Conservation (phyloP, 768 basidiomycete species). For the Boletus rubescentipes region DNA sequence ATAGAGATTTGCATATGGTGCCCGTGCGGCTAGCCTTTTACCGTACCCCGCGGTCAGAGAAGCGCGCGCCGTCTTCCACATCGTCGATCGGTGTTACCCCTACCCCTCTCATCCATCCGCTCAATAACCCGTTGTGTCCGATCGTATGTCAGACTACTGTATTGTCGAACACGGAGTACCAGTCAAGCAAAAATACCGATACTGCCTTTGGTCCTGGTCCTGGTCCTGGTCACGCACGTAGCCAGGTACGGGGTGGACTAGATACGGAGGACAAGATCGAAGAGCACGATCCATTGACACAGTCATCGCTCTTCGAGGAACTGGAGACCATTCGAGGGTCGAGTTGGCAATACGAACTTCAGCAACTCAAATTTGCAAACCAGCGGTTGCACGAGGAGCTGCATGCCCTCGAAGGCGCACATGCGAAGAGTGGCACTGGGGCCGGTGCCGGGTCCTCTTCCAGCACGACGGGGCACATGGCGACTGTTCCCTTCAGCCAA, state of each 20-base stretch:
- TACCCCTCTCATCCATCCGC: constrained; percentile 15
- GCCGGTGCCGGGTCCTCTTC: not conserved
- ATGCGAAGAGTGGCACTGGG: not conserved
- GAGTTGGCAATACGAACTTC: constrained; percentile 93
- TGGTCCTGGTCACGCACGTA: not conserved
- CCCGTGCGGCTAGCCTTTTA: constrained; percentile 39
- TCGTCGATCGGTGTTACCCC: not conserved
- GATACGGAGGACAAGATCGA: constrained; percentile 1
- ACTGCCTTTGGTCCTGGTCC: not conserved
- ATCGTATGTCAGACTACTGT: constrained; percentile 32
- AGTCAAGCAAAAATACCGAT: not conserved
- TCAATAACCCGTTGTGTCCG: constrained; percentile 22
- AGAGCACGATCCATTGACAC: constrained; percentile 2
- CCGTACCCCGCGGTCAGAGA: constrained; percentile 27
- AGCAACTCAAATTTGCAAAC: constrained; percentile 76
- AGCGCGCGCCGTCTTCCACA: not conserved
- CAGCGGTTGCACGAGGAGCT: constrained; percentile 62
- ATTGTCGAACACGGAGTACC: constrained; percentile 7
- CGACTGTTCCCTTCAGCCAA: not conserved
- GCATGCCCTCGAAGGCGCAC: constrained; percentile 35
- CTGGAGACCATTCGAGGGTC: constrained; percentile 64
- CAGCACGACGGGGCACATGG: not conserved
- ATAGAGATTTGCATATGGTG: constrained; percentile 36
- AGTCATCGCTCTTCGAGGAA: constrained; percentile 73
- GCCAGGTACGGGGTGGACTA: not conserved